phyloP scores from a whole-genome alignment of 345 rosid genomes.

The Citrus mangshanensis region DNA sequence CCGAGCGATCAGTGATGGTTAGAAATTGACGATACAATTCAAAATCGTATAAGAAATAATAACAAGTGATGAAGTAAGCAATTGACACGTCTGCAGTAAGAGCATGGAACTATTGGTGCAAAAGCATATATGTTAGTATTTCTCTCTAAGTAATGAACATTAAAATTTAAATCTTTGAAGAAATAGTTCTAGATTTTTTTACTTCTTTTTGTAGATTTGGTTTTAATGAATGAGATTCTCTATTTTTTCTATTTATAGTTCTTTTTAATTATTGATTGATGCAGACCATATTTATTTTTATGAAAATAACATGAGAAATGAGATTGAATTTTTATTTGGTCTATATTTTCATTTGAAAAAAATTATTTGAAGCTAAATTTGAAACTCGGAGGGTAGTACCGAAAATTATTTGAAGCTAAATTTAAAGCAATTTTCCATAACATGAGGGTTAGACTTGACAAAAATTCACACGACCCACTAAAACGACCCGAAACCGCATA shows the following conservation, averaged over 20 bases:
- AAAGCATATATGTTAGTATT: not conserved
- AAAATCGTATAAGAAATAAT: too few species aligned
- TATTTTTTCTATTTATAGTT: not conserved
- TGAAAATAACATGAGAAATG: too few species aligned
- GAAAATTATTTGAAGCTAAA: too few species aligned
- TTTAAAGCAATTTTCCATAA: too few species aligned
- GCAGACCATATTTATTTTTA: too few species aligned
- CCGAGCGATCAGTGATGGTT: not conserved
- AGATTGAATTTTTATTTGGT: too few species aligned
- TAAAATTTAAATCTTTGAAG: not conserved
- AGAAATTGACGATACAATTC: not conserved
- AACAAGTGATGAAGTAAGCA: not conserved
- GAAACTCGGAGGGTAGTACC: too few species aligned
- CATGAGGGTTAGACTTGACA: too few species aligned
- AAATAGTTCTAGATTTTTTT: not conserved
- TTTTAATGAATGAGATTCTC: conserved; percentile 11
- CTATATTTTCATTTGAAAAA: too few species aligned
- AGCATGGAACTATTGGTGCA: not conserved
- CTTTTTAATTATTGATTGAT: not conserved
- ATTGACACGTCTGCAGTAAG: not conserved
- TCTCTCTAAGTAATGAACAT: not conserved
- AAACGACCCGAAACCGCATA: too few species aligned
- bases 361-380: too few species aligned
- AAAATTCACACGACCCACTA: too few species aligned
- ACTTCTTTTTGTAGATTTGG: not conserved